Evolutionary conservation across 257 asterid species (phyloP).

Genomic region (Salvia splendens): DNA sequence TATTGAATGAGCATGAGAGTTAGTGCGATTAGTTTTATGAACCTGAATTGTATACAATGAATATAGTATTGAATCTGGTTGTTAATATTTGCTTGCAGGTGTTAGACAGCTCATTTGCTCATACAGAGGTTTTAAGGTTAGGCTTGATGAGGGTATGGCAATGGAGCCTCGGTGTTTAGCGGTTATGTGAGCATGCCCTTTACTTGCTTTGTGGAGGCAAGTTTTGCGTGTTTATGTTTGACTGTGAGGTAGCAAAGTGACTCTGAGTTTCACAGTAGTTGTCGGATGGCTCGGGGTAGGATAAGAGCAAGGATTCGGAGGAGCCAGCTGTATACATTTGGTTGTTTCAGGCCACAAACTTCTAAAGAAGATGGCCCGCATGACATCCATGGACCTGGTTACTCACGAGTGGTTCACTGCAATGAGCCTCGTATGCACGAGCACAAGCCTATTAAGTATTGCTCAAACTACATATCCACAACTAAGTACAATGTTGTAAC

Average conservation of each 20-base stretch:
- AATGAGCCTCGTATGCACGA: conserved; percentile 81
- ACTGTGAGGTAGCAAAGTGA: conserved; percentile 27
- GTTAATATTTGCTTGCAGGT: conserved; percentile 40
- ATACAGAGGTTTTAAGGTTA: background rate
- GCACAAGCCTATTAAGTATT: conserved; percentile 71
- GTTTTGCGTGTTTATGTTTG: conserved; percentile 34
- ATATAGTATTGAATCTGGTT: conserved; percentile 3
- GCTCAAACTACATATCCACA: conserved; percentile 82
- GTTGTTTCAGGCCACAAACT: conserved; percentile 54
- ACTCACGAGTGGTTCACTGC: conserved; percentile 74
- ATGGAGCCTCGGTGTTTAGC: conserved; percentile 25
- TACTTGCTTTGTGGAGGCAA: conserved; percentile 41
- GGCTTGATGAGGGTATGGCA: conserved; percentile 26
- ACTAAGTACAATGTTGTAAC: conserved; percentile 85
- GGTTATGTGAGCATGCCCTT: conserved; percentile 32
- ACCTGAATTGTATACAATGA: conserved; percentile 9
- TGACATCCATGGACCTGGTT: conserved; percentile 76
- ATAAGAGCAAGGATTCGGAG: conserved; percentile 70
- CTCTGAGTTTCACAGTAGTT: conserved; percentile 30
- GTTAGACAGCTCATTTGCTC: conserved; percentile 25
- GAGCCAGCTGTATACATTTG: conserved; percentile 82
- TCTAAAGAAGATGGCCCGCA: conserved; percentile 59
- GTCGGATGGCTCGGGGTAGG: conserved; percentile 66
- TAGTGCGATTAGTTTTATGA: conserved; percentile 19
- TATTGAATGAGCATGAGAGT: conserved; percentile 40